Evolutionary conservation across 108 stramenopile genomes (phyloP).

Genomic region (Pseudonitzschia multiseries): DNA sequence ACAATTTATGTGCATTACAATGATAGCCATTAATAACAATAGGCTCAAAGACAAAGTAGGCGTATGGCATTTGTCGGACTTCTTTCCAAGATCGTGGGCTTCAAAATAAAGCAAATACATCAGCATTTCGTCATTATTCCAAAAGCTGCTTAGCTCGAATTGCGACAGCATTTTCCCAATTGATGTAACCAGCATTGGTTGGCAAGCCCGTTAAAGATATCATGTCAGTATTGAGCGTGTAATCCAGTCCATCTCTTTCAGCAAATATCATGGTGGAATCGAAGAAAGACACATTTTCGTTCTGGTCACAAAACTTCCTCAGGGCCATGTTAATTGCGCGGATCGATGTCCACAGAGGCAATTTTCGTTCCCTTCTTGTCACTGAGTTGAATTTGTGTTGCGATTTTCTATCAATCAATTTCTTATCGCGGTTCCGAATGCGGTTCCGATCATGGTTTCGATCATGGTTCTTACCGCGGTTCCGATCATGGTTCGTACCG

Average conservation of each 20-base stretch:
- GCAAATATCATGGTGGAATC: conserved; percentile 76
- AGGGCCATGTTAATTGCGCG: conserved; percentile 68
- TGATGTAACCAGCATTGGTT: conserved; percentile 52
- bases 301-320: conserved; percentile 53
- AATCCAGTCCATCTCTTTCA: conserved; percentile 31
- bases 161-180: conserved; percentile 58
- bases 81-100: too few relatives aligned
- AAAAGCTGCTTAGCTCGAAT: conserved; percentile 20
- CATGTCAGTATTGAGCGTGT: conserved; percentile 47
- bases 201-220: conserved; percentile 75
- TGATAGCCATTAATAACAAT: too few relatives aligned
- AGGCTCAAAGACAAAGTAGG: too few relatives aligned
- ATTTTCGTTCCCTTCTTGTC: conserved; percentile 24
- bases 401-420: conserved; percentile 13
- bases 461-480: too few relatives aligned
- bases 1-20: too few relatives aligned
- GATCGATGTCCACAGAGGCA: conserved; percentile 81
- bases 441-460: neutral
- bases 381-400: conserved; percentile 33
- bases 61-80: too few relatives aligned
- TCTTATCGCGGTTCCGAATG: conserved; percentile 11
- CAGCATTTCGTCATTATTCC: too few relatives aligned
- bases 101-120: too few relatives aligned
- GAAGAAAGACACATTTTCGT: conserved; percentile 65
- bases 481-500: neutral